Percentiles rank a stretch among this genome's conserved stretches.
phyloP scores from a whole-genome alignment of 495 filamentous ascomycete species.

The Bacidia rubella region DNA sequence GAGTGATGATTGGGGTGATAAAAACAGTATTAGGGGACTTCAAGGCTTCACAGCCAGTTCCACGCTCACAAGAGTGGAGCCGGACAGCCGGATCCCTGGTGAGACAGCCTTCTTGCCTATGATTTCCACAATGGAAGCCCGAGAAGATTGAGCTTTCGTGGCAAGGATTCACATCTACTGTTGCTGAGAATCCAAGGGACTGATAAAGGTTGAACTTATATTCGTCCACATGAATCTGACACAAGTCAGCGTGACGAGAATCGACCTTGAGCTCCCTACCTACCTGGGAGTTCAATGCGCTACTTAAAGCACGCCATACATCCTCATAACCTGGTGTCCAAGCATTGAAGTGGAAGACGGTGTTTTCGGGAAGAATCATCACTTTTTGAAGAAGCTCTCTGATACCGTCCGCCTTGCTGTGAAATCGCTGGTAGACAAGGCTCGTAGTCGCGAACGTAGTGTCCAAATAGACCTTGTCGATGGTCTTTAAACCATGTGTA shows the following conservation, averaged over 20 bases:
- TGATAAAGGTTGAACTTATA: conserved; percentile 67
- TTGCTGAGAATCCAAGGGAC: too few relatives aligned
- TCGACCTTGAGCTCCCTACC: neutral
- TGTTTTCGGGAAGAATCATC: conserved; percentile 53
- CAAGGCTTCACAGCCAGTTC: conserved; percentile 45
- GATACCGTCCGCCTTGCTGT: conserved; percentile 55
- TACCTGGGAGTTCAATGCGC: conserved; percentile 52
- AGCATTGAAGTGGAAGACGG: conserved; percentile 69
- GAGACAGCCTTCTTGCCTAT: conserved; percentile 50
- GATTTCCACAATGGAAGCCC: conserved; percentile 69
- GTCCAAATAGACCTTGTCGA: conserved; percentile 79
- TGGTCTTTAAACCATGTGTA: conserved; percentile 43
- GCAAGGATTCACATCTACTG: conserved; percentile 23
- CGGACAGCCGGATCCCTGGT: conserved; percentile 49
- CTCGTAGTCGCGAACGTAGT: conserved; percentile 55
- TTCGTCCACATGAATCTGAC: conserved; percentile 64
- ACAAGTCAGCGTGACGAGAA: conserved; percentile 8
- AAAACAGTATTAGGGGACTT: conserved; percentile 48
- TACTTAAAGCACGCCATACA: conserved; percentile 73
- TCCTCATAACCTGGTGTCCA: conserved; percentile 96
- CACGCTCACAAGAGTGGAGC: conserved; percentile 82
- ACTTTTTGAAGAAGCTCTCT: conserved; percentile 60
- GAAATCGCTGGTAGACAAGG: conserved; percentile 36
- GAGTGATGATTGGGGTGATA: conserved; percentile 63
- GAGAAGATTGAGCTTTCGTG: conserved; percentile 53